Percentiles rank a stretch among this genome's conserved stretches.
Conservation (phyloP, 2,329 filamentous ascomycete species). For the Cladorrhinum sp. region DNA sequence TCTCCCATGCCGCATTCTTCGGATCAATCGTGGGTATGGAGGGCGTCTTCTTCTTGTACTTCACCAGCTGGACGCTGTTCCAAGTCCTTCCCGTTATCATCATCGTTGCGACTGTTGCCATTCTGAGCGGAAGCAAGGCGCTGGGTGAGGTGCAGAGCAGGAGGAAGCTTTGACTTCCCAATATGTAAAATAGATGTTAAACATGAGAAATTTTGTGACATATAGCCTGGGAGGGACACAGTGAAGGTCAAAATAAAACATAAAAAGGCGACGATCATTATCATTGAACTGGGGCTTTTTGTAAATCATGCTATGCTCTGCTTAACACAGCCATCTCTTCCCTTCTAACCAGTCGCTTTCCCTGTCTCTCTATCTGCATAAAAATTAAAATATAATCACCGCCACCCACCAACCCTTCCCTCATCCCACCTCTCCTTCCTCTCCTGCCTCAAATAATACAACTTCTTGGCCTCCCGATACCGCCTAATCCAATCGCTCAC, state of each 20-base stretch:
- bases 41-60: constrained; percentile 91
- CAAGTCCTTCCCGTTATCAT: constrained; percentile 74
- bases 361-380: no score
- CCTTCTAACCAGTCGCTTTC: no score
- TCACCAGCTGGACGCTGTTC: constrained; percentile 88
- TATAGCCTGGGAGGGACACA: no score
- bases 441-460: constrained; percentile 78
- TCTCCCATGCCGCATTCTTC: constrained; percentile 82
- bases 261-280: not conserved
- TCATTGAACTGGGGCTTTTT: not conserved
- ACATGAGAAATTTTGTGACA: no score
- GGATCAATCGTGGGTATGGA: constrained; percentile 86
- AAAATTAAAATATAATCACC: no score
- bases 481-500: constrained; percentile 78
- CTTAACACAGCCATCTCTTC: no score
- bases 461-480: constrained; percentile 75
- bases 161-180: no score
- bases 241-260: no score
- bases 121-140: constrained; percentile 85
- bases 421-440: constrained; percentile 94
- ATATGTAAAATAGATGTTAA: no score
- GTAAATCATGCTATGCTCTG: no score
- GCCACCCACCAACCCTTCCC: constrained; percentile 90
- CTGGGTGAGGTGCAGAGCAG: constrained; percentile 90
- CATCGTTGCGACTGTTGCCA: constrained; percentile 66